Percentiles rank a stretch among this genome's conserved stretches.
Conservation (phyloP, 495 filamentous ascomycete genomes). For the Podospora fimiseda region DNA sequence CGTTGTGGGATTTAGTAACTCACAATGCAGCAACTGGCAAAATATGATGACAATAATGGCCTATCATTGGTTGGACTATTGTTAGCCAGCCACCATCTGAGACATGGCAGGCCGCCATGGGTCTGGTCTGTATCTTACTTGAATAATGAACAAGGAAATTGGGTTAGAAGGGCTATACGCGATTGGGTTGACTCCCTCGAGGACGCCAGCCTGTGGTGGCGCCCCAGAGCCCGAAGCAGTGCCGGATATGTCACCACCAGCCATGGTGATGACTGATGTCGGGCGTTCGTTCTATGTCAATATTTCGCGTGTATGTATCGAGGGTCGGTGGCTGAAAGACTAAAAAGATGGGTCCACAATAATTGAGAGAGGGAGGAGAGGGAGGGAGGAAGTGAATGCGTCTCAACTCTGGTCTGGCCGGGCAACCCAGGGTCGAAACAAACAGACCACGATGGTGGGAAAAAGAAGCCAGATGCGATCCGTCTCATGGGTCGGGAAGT, state of each 20-base stretch:
- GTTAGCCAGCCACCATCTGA: slow-evolving; percentile 7
- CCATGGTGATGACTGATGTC: slow-evolving; percentile 5
- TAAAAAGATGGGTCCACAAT: too few species aligned
- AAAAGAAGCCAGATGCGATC: not conserved
- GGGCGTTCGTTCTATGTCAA: not conserved
- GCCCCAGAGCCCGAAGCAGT: slow-evolving; percentile 8
- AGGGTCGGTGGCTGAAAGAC: too few species aligned
- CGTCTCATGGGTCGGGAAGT: not conserved
- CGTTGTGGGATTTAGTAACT: not conserved
- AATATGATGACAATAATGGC: slow-evolving; percentile 85
- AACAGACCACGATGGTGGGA: not conserved
- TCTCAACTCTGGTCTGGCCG: not conserved
- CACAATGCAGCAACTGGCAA: slow-evolving; percentile 63
- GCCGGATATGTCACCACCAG: slow-evolving; percentile 6
- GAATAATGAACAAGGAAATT: slow-evolving; percentile 91
- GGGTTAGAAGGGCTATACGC: slow-evolving; percentile 71
- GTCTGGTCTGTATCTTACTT: slow-evolving; percentile 47
- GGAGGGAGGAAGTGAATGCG: too few species aligned
- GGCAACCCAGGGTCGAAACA: not conserved
- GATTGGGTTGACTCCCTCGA: slow-evolving; percentile 59
- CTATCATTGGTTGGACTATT: slow-evolving; percentile 43
- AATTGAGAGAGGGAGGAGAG: too few species aligned
- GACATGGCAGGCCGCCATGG: slow-evolving; percentile 2
- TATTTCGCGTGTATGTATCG: too few species aligned
- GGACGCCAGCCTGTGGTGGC: slow-evolving; percentile 26